phyloP scores from a whole-genome alignment of 148 eudicot species.

The Pharnaceum exiguum region DNA sequence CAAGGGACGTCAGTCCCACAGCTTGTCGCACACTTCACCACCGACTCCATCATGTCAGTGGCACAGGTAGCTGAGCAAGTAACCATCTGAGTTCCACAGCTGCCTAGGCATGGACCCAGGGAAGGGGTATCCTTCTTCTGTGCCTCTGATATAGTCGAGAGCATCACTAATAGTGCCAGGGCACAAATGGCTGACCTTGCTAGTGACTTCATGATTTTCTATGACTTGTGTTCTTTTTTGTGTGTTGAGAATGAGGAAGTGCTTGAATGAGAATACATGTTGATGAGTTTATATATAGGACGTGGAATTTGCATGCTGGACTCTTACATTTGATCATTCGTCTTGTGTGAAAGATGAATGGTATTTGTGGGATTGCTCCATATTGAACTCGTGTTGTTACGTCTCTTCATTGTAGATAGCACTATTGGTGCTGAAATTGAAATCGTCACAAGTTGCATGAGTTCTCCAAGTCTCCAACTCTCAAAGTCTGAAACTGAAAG shows the following conservation, averaged over 20 bases:
- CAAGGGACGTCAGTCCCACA: constrained; percentile 9
- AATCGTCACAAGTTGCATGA: no score
- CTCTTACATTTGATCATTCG: constrained; percentile 5
- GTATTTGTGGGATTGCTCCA: no score
- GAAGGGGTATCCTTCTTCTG: background rate
- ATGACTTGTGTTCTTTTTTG: background rate
- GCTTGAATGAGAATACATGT: no score
- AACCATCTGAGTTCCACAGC: constrained; percentile 4
- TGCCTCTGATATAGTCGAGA: background rate
- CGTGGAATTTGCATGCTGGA: constrained; percentile 10
- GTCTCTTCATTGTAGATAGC: no score
- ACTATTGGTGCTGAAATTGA: no score
- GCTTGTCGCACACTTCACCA: background rate
- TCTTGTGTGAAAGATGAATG: constrained; percentile 24
- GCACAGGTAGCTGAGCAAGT: constrained; percentile 11
- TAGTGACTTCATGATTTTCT: background rate
- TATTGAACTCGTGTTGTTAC: no score
- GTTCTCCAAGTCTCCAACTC: no score
- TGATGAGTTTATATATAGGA: background rate
- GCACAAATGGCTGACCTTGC: constrained; percentile 3
- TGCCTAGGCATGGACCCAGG: background rate
- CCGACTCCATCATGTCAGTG: background rate
- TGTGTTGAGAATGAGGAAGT: background rate
- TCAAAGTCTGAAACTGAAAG: no score
- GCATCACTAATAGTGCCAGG: background rate